Evolutionary conservation across 2,329 filamentous ascomycete genomes (phyloP), one percentile per base, ranked within the genome.

Genomic region (Penicillium olsonii): DNA sequence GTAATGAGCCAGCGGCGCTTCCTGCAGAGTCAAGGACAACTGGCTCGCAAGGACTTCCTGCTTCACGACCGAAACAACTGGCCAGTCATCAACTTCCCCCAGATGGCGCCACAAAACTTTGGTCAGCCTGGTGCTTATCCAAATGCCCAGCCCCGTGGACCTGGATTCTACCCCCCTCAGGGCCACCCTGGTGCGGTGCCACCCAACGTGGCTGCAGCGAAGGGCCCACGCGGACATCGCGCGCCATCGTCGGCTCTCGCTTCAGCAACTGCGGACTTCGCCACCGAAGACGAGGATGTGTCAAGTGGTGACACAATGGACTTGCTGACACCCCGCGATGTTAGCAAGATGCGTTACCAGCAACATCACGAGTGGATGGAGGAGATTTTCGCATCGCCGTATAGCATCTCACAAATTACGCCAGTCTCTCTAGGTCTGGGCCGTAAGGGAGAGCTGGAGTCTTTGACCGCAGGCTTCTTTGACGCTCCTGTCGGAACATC

Each of bases 331-430:
- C 92, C 92, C 3, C 83, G 92, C 37, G 94, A 99, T 56, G 87
- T 99, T 53, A 95, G 91, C 60, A 78, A 90, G 52, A 84, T 85
- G 56, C 84, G 94, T 47, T 99, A 96, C 69, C 87, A 87, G 67
- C 91, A 96, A 66, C 95, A 99, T 63, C 92, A 99, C 64, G 90
- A 96, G 69, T 97, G 92, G 94, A 96, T 99, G 90, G 94, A 97
- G 66, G 92, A 99, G 72, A 86, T 99, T 22, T 82, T 97, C 45
- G 90, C 88, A 1, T 97, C 92, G 1, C 90, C 92, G 0, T 96
- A 96, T 66, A 81, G 87, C 19, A 87, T 92, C 54, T 82, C 82
- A 42, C 90, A 95, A 66, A 95, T 99, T 50, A 84, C 87, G 8
- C 91, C 92, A 0, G 84, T 91, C 2, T 92, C 96, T 66, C 82